Evolutionary conservation across 1,284 basidiomycete genomes (phyloP).

Genomic region (Agroathelia rolfsii): DNA sequence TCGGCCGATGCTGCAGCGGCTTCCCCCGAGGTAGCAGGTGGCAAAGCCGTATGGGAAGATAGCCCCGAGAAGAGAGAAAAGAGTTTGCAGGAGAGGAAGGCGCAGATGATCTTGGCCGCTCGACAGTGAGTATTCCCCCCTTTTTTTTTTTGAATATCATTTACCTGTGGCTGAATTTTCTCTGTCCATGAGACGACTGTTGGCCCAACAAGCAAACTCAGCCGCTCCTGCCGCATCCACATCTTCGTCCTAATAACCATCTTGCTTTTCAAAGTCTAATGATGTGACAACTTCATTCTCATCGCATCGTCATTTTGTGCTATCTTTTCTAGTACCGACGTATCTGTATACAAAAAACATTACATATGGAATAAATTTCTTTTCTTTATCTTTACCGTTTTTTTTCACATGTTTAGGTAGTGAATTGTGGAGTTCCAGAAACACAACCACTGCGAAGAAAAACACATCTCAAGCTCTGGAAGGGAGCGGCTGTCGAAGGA

Average conservation of each 20-base stretch:
- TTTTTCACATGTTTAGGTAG: too few relatives aligned
- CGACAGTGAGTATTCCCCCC: slow-evolving; percentile 49
- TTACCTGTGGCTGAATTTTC: slow-evolving; percentile 1
- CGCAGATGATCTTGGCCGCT: slow-evolving; percentile 73
- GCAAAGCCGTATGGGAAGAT: slow-evolving; percentile 67
- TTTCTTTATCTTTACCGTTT: too few relatives aligned
- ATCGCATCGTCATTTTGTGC: not conserved
- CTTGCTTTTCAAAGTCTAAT: not conserved
- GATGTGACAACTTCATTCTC: not conserved
- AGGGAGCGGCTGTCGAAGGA: too few relatives aligned
- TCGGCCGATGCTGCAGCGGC: too few relatives aligned
- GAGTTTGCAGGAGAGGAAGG: slow-evolving; percentile 66
- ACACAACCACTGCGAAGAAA: too few relatives aligned
- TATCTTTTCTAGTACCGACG: too few relatives aligned
- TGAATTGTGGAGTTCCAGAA: too few relatives aligned
- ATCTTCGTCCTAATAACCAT: not conserved
- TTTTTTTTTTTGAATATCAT: too few relatives aligned
- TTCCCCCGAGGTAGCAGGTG: slow-evolving; percentile 35
- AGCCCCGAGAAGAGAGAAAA: slow-evolving; percentile 64
- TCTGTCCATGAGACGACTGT: slow-evolving; percentile 23
- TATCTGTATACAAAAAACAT: too few relatives aligned
- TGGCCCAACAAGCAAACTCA: slow-evolving; percentile 23
- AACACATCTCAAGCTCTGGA: too few relatives aligned
- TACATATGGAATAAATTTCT: too few relatives aligned
- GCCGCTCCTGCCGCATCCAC: slow-evolving; percentile 6